These are phyloP conservation scores for Anethum foeniculum DNA, from an alignment of 140 eudicot genomes.

Conservation along the genomic window DNA sequence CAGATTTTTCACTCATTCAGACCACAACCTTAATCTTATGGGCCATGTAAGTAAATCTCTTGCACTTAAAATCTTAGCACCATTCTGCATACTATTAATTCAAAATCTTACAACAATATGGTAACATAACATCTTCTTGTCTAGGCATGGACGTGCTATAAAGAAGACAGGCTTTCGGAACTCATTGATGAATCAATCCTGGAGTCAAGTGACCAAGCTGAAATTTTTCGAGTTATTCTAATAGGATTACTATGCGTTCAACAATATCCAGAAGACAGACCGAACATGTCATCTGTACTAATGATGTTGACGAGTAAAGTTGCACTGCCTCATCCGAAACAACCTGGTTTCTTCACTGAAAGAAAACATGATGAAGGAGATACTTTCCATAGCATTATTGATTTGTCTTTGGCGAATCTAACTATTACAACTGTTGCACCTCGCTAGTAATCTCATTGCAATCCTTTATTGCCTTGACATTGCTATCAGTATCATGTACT, in stretches of 20 bases:
- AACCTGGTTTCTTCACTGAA: background rate
- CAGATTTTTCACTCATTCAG: background rate
- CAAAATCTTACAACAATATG: background rate
- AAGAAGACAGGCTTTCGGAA: conserved; percentile 4
- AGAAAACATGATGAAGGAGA: background rate
- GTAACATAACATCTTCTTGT: background rate
- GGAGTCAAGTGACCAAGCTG: background rate
- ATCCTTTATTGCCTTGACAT: too few relatives aligned
- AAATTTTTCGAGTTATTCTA: background rate
- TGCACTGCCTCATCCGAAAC: background rate
- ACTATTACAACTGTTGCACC: background rate
- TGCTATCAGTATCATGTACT: too few relatives aligned
- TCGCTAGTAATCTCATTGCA: background rate
- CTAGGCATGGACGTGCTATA: background rate
- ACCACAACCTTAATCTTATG: conserved; percentile 2
- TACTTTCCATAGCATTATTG: background rate
- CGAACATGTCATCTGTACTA: background rate
- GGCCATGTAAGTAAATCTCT: background rate
- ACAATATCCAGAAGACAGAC: background rate
- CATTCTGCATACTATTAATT: background rate
- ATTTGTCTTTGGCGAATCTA: background rate
- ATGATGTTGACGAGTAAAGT: background rate
- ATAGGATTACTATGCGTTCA: conserved; percentile 1
- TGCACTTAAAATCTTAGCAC: background rate
- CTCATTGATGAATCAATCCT: background rate